phyloP scores from a whole-genome alignment of 345 rosid genomes.

The Citrus glauca region DNA sequence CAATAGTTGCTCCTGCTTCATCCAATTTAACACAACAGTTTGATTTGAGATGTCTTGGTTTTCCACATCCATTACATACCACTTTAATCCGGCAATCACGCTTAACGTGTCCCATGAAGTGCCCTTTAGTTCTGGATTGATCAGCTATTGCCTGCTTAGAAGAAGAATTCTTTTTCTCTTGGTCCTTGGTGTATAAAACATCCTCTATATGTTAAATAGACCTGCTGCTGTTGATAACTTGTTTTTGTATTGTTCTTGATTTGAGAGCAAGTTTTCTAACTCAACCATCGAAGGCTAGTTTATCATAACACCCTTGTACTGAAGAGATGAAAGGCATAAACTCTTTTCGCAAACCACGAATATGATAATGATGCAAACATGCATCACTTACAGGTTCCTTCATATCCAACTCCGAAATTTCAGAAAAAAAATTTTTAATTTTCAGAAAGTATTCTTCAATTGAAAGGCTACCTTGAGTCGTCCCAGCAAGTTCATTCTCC shows the following conservation, averaged over 20 bases:
- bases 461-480: slow-evolving; percentile 2
- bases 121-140: not conserved
- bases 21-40: not conserved
- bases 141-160: not conserved
- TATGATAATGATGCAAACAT: not conserved
- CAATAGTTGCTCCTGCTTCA: not conserved
- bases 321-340: not conserved
- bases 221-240: not conserved
- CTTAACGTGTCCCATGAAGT: not conserved
- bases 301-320: not conserved
- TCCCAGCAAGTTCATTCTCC: not conserved
- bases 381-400: not conserved
- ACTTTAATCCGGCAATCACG: not conserved
- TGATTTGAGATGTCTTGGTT: not conserved
- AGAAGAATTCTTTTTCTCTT: not conserved
- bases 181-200: not conserved
- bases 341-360: not conserved
- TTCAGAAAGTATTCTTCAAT: not conserved
- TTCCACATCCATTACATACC: not conserved
- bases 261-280: not conserved
- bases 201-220: not conserved
- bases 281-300: not conserved
- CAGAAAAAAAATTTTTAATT: not conserved
- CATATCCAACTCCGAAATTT: not conserved
- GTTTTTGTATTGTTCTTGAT: not conserved